A percentile compares a stretch with the other conserved stretches of the same genome.
Evolutionary conservation across 2,329 filamentous ascomycete species (phyloP).

Genomic region (Remersonia thermophila): DNA sequence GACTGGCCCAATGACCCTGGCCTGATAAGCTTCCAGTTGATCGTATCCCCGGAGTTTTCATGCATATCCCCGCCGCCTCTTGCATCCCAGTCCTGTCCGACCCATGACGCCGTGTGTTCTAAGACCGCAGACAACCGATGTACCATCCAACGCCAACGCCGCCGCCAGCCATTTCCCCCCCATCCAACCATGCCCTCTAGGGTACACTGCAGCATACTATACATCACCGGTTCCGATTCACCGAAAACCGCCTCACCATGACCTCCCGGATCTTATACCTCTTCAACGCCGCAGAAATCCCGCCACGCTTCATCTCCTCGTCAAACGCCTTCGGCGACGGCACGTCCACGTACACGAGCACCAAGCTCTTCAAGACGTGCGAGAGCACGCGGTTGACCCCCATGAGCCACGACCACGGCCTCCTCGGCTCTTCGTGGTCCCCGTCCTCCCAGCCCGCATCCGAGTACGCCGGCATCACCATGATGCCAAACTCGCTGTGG

Average conservation of each 20-base stretch:
- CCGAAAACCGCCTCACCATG: conserved; percentile 21
- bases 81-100: too few relatives aligned
- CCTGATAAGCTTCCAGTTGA: too few relatives aligned
- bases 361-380: conserved; percentile 80
- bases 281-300: conserved; percentile 18
- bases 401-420: conserved; percentile 74
- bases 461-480: conserved; percentile 73
- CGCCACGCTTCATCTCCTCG: conserved; percentile 13
- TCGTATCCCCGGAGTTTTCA: too few relatives aligned
- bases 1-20: too few relatives aligned
- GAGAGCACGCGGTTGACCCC: conserved; percentile 79
- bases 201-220: not conserved
- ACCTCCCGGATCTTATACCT: conserved; percentile 21
- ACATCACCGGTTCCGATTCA: conserved; percentile 20
- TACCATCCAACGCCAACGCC: conserved; percentile 1
- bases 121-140: too few relatives aligned
- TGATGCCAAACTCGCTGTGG: conserved; percentile 84
- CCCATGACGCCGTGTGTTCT: too few relatives aligned
- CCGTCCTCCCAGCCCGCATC: conserved; percentile 57
- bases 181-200: not conserved
- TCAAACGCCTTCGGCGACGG: conserved; percentile 47
- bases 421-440: conserved; percentile 35
- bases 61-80: too few relatives aligned
- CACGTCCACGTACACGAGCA: conserved; percentile 84
- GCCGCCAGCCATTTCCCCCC: conserved; percentile 2